Conservation (phyloP, 2,329 filamentous ascomycete genomes). For the Colletotrichum navitas region DNA sequence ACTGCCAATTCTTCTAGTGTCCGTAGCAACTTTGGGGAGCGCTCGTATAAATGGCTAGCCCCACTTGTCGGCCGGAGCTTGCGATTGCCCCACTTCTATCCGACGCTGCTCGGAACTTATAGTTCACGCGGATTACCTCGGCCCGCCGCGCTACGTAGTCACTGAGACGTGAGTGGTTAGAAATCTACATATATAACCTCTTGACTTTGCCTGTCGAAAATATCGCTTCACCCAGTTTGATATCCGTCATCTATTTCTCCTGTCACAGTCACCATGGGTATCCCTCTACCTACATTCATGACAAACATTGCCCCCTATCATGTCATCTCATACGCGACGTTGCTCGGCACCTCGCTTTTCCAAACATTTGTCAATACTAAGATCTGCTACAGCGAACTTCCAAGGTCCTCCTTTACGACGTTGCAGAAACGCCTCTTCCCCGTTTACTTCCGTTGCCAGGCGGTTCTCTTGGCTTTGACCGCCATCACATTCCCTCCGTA, state of each 20-base stretch:
- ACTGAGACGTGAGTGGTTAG: background rate
- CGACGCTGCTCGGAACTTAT: conserved; percentile 32
- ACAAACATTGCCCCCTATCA: conserved; percentile 50
- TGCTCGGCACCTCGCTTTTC: conserved; percentile 56
- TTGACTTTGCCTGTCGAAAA: background rate
- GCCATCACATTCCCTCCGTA: conserved; percentile 51
- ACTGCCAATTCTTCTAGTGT: no score
- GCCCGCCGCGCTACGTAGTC: background rate
- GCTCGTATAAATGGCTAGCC: background rate
- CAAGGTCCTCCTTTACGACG: conserved; percentile 51
- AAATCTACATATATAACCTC: background rate
- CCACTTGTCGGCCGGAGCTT: background rate
- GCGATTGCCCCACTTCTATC: background rate
- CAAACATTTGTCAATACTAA: conserved; percentile 56
- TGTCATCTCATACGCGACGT: conserved; percentile 54
- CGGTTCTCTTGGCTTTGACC: conserved; percentile 51
- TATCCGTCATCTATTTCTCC: no score
- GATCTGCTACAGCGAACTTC: conserved; percentile 51
- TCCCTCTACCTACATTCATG: conserved; percentile 1
- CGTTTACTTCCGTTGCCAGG: conserved; percentile 55
- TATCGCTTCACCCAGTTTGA: background rate
- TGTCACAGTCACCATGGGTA: background rate
- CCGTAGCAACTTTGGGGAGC: no score
- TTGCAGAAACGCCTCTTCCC: conserved; percentile 58
- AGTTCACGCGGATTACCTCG: background rate